These are phyloP conservation scores for Ogataea saltuana DNA, from an alignment of 805 yeast species.

Conservation along the genomic window DNA sequence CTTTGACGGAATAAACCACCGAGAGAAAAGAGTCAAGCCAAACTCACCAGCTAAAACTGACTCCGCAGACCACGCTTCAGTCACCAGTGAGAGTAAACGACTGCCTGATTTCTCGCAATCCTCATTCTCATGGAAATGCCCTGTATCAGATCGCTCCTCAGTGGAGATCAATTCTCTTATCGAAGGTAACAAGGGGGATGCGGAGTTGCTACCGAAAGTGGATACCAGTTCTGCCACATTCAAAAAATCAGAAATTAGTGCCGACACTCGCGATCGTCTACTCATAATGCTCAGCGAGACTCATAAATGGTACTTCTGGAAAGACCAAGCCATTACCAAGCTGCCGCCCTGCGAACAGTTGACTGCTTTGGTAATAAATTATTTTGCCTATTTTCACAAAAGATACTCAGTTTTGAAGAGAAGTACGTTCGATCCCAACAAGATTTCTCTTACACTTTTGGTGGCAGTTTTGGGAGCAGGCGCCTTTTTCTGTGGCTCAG, in stretches of 20 bases:
- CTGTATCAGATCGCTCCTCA: constrained; percentile 6
- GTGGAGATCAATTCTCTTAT: constrained; percentile 5
- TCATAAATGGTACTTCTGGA: constrained; percentile 10
- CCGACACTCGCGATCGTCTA: constrained; percentile 9
- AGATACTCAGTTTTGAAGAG: constrained; percentile 6
- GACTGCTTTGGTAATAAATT: constrained; percentile 8
- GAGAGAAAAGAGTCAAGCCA: neutral
- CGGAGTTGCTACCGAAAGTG: neutral
- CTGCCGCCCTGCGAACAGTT: constrained; percentile 9
- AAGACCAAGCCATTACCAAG: constrained; percentile 5
- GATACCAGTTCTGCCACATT: constrained; percentile 1
- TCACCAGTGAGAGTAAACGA: neutral
- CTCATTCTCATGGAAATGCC: constrained; percentile 10
- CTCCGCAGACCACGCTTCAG: neutral
- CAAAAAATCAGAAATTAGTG: constrained; percentile 5
- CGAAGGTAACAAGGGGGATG: constrained; percentile 1
- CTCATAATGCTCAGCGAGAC: constrained; percentile 6
- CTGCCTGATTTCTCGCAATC: constrained; percentile 12
- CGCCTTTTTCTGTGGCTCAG: constrained; percentile 11
- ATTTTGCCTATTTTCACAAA: constrained; percentile 9
- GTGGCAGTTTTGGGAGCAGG: constrained; percentile 11
- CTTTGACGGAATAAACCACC: constrained; percentile 9
- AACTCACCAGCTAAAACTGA: neutral
- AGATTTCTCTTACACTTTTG: constrained; percentile 1
- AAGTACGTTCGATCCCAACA: constrained; percentile 9